Evolutionary conservation across 108 stramenopile species (phyloP).

Genomic region (Schizochytrium sp.): DNA sequence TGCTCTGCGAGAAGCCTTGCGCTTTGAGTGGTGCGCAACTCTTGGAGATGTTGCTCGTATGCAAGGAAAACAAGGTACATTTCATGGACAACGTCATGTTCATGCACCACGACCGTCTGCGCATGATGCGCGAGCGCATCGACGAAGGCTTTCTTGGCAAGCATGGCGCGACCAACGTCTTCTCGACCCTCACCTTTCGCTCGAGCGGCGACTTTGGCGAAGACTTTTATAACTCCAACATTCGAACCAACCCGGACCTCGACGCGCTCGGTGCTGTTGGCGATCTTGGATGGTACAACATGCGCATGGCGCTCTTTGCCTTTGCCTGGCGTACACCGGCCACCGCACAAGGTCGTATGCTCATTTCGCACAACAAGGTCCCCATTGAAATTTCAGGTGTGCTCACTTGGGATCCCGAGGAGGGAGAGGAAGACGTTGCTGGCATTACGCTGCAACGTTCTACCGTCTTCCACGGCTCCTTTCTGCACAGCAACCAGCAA

Average conservation of each 20-base stretch:
- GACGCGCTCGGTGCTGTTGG: slow-evolving; percentile 25
- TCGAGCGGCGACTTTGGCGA: background rate
- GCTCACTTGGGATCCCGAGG: background rate
- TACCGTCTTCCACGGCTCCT: background rate
- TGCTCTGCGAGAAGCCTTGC: slow-evolving; percentile 31
- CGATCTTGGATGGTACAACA: slow-evolving; percentile 26
- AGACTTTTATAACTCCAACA: background rate
- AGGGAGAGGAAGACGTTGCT: background rate
- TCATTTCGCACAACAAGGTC: background rate
- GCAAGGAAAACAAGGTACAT: background rate
- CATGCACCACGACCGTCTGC: slow-evolving; percentile 26
- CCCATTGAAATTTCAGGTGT: background rate
- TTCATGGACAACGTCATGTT: slow-evolving; percentile 29
- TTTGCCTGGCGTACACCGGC: background rate
- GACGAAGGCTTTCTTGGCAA: background rate
- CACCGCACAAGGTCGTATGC: background rate
- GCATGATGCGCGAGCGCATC: background rate
- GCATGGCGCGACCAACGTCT: background rate
- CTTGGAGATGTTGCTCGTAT: background rate
- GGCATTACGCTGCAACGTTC: background rate
- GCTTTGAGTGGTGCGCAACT: background rate
- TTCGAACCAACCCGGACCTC: background rate
- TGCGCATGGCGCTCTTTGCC: background rate
- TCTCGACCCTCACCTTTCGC: background rate
- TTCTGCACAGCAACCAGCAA: background rate